Percentiles rank a stretch among this genome's conserved stretches.
These are phyloP conservation scores for Rhodotorula paludigena DNA, from an alignment of 768 basidiomycete genomes.

Conservation along the genomic window DNA sequence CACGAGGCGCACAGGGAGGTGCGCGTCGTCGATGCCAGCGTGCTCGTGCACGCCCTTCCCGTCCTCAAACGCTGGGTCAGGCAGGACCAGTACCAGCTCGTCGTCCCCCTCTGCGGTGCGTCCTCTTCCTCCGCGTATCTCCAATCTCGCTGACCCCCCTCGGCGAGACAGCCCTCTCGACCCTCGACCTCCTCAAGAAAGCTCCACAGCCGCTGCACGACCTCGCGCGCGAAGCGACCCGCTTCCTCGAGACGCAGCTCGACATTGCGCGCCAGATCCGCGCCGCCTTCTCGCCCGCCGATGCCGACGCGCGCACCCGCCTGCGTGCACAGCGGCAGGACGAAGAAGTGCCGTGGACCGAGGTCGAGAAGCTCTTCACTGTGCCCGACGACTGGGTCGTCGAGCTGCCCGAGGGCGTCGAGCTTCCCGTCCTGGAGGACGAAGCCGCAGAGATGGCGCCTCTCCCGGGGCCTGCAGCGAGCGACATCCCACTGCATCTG, in stretches of 20 bases:
- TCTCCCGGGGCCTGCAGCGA: slow-evolving; percentile 11
- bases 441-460: not conserved
- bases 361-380: slow-evolving; percentile 12
- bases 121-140: not conserved
- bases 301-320: slow-evolving; percentile 8
- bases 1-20: not conserved
- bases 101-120: slow-evolving; percentile 33
- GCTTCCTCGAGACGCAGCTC: slow-evolving; percentile 37
- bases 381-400: slow-evolving; percentile 18
- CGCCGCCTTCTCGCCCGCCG: not conserved
- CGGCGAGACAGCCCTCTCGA: slow-evolving; percentile 18
- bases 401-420: not conserved
- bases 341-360: slow-evolving; percentile 27
- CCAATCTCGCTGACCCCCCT: not conserved
- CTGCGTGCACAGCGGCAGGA: slow-evolving; percentile 12
- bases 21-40: slow-evolving; percentile 27
- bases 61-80: slow-evolving; percentile 36
- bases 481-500: slow-evolving; percentile 28
- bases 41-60: slow-evolving; percentile 35
- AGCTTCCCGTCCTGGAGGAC: not conserved
- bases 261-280: slow-evolving; percentile 20
- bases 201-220: slow-evolving; percentile 21
- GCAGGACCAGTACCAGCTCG: slow-evolving; percentile 17
- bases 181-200: slow-evolving; percentile 35
- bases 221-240: slow-evolving; percentile 28